Evolutionary conservation across 139 green algal species (phyloP).

Genomic region (Chlorella sp.): DNA sequence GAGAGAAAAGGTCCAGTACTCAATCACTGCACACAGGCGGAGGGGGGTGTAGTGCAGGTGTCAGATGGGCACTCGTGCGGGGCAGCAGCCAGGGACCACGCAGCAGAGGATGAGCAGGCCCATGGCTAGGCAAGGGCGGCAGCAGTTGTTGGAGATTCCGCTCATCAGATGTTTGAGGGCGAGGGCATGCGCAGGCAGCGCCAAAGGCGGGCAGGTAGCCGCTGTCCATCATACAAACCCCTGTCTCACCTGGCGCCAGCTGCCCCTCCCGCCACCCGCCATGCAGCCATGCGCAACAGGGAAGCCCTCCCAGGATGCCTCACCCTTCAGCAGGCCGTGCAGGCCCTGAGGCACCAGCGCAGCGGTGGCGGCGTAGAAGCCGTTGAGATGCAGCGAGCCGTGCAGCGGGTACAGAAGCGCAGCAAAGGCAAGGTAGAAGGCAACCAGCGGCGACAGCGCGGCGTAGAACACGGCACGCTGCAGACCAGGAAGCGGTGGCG

Average conservation of each 20-base stretch:
- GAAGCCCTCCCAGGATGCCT: neutral
- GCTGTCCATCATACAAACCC: no score
- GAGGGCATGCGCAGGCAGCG: no score
- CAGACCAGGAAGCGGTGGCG: neutral
- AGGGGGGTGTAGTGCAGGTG: neutral
- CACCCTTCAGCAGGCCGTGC: constrained; percentile 74
- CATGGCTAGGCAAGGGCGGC: no score
- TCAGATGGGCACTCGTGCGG: no score
- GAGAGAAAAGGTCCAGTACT: constrained; percentile 88
- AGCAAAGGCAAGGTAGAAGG: constrained; percentile 83
- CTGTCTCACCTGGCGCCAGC: no score
- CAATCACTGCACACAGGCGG: constrained; percentile 45
- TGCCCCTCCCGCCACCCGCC: no score
- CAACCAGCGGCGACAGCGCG: constrained; percentile 70
- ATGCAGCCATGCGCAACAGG: no score
- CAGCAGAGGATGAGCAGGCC: no score
- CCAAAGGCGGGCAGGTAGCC: no score
- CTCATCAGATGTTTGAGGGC: no score
- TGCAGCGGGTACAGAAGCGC: constrained; percentile 77
- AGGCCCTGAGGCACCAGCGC: constrained; percentile 67
- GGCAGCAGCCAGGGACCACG: no score
- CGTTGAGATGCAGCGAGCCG: constrained; percentile 72
- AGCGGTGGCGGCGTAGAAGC: constrained; percentile 55
- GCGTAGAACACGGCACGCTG: constrained; percentile 75
- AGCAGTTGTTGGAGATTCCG: no score